These are phyloP conservation scores for Basipetospora chlamydospora DNA, from an alignment of 2,329 filamentous ascomycete species.

Conservation along the genomic window DNA sequence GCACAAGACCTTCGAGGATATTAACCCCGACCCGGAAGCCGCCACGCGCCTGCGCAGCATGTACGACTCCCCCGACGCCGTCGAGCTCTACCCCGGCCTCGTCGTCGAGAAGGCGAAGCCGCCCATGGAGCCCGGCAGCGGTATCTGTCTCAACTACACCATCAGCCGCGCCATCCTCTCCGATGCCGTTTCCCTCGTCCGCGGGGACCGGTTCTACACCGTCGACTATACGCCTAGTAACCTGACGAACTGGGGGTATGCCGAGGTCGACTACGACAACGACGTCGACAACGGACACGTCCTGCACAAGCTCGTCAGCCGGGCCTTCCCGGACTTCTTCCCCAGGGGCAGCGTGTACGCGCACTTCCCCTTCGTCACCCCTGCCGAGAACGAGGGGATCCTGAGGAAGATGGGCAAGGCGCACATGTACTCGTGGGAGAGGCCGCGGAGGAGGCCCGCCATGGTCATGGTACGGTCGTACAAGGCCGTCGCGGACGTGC, in stretches of 20 bases:
- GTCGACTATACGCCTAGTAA: slow-evolving; percentile 42
- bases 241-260: slow-evolving; percentile 53
- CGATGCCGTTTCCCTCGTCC: slow-evolving; percentile 46
- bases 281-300: slow-evolving; percentile 48
- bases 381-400: slow-evolving; percentile 40
- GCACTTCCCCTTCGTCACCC: slow-evolving; percentile 33
- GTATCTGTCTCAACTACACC: slow-evolving; percentile 31
- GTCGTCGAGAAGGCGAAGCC: slow-evolving; percentile 41
- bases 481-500: slow-evolving; percentile 33
- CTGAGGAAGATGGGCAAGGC: slow-evolving; percentile 25
- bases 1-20: slow-evolving; percentile 37
- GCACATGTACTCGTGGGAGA: slow-evolving; percentile 46
- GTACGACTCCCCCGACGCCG: slow-evolving; percentile 34
- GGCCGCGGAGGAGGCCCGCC: slow-evolving; percentile 28
- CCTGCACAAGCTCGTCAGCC: slow-evolving; percentile 50
- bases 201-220: slow-evolving; percentile 50
- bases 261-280: slow-evolving; percentile 37
- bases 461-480: slow-evolving; percentile 38
- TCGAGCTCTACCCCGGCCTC: slow-evolving; percentile 44
- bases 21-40: slow-evolving; percentile 32
- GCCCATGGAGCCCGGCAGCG: slow-evolving; percentile 29
- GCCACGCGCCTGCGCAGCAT: slow-evolving; percentile 26
- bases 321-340: slow-evolving; percentile 50
- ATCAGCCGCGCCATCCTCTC: slow-evolving; percentile 40
- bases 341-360: slow-evolving; percentile 48